phyloP scores from a whole-genome alignment of 139 green algal genomes.

The Coccomyxa sp. region DNA sequence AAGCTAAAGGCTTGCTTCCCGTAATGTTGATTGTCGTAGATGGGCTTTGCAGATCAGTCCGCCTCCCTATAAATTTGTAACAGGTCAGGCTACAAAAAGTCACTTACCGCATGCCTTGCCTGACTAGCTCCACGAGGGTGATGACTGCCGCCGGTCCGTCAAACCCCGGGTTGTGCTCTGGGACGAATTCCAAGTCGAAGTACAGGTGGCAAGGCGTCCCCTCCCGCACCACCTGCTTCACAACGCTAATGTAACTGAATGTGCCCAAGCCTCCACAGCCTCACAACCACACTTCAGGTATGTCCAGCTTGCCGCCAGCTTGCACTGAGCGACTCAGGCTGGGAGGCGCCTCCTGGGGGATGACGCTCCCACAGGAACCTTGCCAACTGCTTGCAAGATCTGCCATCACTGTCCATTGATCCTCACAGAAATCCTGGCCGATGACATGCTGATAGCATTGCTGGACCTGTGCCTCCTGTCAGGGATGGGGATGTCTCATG shows the following conservation, averaged over 20 bases:
- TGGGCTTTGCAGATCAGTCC: neutral
- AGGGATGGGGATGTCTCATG: neutral
- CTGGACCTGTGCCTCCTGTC: neutral
- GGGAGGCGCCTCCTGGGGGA: neutral
- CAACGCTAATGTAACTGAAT: neutral
- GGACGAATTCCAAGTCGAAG: conserved; percentile 81
- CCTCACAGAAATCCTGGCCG: neutral
- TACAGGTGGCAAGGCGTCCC: conserved; percentile 81
- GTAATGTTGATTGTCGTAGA: neutral
- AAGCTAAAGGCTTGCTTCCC: no score
- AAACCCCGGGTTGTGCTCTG: conserved; percentile 42
- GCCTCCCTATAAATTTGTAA: neutral
- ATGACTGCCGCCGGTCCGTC: conserved; percentile 59
- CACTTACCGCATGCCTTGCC: conserved; percentile 21
- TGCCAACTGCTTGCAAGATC: neutral
- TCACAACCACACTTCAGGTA: neutral
- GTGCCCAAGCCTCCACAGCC: neutral
- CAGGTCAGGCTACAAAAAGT: neutral
- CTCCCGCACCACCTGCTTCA: conserved; percentile 60
- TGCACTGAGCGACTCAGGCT: neutral
- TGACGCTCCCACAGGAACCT: neutral
- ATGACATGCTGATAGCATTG: neutral
- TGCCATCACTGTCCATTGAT: neutral
- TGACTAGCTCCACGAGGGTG: conserved; percentile 42
- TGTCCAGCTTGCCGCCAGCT: neutral